phyloP scores from a whole-genome alignment of 1,284 basidiomycete species.

The Anthracocystis setariae region DNA sequence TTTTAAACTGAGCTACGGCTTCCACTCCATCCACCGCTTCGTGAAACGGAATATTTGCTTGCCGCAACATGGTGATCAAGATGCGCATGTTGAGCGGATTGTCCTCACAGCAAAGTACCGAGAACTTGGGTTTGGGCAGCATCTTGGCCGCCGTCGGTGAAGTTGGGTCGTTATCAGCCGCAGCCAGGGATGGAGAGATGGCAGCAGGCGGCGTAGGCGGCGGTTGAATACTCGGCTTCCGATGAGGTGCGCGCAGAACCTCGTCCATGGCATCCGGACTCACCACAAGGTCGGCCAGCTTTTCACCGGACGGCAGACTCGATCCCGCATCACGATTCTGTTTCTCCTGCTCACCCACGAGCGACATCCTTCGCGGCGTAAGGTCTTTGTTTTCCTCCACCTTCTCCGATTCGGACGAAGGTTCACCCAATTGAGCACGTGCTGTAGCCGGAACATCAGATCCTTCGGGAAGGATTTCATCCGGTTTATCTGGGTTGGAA shows the following conservation, averaged over 20 bases:
- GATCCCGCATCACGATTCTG: constrained; percentile 13
- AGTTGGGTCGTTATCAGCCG: neutral
- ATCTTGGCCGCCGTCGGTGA: neutral
- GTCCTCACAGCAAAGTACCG: constrained; percentile 57
- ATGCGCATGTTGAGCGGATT: constrained; percentile 58
- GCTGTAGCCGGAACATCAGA: constrained; percentile 13
- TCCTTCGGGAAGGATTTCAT: constrained; percentile 5
- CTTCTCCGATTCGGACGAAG: neutral
- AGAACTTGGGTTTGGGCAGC: constrained; percentile 30
- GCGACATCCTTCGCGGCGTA: constrained; percentile 13
- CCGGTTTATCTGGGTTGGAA: constrained; percentile 14
- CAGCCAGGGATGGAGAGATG: neutral
- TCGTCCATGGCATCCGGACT: constrained; percentile 35
- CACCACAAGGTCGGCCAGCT: constrained; percentile 38
- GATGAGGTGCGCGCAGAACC: constrained; percentile 38
- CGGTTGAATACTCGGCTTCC: constrained; percentile 23
- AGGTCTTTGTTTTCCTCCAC: constrained; percentile 10
- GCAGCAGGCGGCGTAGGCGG: constrained; percentile 3
- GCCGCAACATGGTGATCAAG: constrained; percentile 45
- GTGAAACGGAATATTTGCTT: constrained; percentile 36
- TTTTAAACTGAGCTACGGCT: constrained; percentile 50
- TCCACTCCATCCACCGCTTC: constrained; percentile 49
- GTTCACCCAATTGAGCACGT: constrained; percentile 1
- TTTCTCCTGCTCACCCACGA: constrained; percentile 14
- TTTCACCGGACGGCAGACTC: constrained; percentile 12